These are phyloP conservation scores for Termitomyces heimii DNA, from an alignment of 768 basidiomycete species.

Conservation along the genomic window DNA sequence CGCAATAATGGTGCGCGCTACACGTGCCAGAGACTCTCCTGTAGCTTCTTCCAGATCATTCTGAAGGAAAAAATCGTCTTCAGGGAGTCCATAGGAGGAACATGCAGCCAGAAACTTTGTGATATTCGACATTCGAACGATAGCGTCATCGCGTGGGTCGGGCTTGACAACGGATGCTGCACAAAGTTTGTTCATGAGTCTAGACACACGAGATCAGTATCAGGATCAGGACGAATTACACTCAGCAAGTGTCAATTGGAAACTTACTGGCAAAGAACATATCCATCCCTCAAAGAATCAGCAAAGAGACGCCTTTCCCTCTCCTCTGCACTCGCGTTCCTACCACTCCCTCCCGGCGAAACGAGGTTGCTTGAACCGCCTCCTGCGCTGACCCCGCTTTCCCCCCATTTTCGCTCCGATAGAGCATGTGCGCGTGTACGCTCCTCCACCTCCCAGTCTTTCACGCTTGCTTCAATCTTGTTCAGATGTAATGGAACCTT, in stretches of 20 bases:
- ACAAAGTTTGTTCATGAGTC: slow-evolving; percentile 75
- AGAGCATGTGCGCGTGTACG: slow-evolving; percentile 54
- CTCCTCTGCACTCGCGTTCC: slow-evolving; percentile 60
- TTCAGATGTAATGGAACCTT: slow-evolving; percentile 54
- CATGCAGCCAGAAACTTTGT: slow-evolving; percentile 77
- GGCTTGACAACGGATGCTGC: slow-evolving; percentile 55
- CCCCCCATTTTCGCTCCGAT: slow-evolving; percentile 74
- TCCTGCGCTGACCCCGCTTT: slow-evolving; percentile 47
- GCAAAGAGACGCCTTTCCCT: slow-evolving; percentile 67
- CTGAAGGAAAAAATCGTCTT: slow-evolving; percentile 59
- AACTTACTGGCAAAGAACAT: slow-evolving; percentile 86
- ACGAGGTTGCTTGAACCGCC: slow-evolving; percentile 37
- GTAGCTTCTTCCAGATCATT: slow-evolving; percentile 64
- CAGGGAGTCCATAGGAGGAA: slow-evolving; percentile 55
- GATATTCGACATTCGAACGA: slow-evolving; percentile 62
- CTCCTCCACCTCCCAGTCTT: slow-evolving; percentile 72
- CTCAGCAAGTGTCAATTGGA: slow-evolving; percentile 1
- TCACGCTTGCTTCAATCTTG: slow-evolving; percentile 39
- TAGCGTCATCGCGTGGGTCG: slow-evolving; percentile 62
- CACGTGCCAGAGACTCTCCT: slow-evolving; percentile 58
- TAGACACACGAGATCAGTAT: slow-evolving; percentile 22
- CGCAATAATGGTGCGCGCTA: slow-evolving; percentile 69
- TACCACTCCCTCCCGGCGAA: slow-evolving; percentile 23
- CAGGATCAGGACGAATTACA: too few relatives aligned
- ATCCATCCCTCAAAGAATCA: slow-evolving; percentile 78